phyloP scores from a whole-genome alignment of 2,329 filamentous ascomycete genomes.

The Phaeomoniella chlamydospora region DNA sequence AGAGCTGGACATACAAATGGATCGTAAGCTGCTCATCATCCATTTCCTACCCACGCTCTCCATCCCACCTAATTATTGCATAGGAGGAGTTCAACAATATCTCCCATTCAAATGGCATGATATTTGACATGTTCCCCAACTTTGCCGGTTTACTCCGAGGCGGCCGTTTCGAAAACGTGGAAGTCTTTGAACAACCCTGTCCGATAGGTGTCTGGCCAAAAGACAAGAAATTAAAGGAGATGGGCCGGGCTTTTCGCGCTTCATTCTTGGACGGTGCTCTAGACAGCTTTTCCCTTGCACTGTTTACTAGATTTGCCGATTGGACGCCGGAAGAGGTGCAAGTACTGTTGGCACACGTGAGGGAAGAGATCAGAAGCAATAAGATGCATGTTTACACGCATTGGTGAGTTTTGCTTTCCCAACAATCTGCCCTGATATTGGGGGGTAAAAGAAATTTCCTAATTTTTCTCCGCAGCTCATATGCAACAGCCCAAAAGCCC shows the following conservation, averaged over 20 bases:
- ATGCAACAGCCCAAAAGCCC: too few relatives aligned
- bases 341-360: slow-evolving; percentile 21
- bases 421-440: too few relatives aligned
- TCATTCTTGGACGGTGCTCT: slow-evolving; percentile 17
- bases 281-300: slow-evolving; percentile 18
- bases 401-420: too few relatives aligned
- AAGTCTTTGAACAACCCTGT: slow-evolving; percentile 8
- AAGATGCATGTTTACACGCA: slow-evolving; percentile 14
- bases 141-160: too few relatives aligned
- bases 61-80: too few relatives aligned
- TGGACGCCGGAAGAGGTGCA: slow-evolving; percentile 22
- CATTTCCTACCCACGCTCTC: too few relatives aligned
- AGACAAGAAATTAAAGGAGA: slow-evolving; percentile 35
- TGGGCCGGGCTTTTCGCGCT: slow-evolving; percentile 25
- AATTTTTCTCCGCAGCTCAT: too few relatives aligned
- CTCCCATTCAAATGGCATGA: too few relatives aligned
- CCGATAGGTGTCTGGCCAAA: slow-evolving; percentile 39
- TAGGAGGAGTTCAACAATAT: too few relatives aligned
- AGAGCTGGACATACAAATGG: slow-evolving; percentile 11
- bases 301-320: slow-evolving; percentile 23
- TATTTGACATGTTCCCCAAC: too few relatives aligned
- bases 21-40: slow-evolving; percentile 6
- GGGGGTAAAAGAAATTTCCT: too few relatives aligned
- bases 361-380: slow-evolving; percentile 20
- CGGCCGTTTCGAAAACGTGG: too few relatives aligned